Evolutionary conservation across 805 yeast species (phyloP).

Genomic region (Hanseniaspora lachancei): DNA sequence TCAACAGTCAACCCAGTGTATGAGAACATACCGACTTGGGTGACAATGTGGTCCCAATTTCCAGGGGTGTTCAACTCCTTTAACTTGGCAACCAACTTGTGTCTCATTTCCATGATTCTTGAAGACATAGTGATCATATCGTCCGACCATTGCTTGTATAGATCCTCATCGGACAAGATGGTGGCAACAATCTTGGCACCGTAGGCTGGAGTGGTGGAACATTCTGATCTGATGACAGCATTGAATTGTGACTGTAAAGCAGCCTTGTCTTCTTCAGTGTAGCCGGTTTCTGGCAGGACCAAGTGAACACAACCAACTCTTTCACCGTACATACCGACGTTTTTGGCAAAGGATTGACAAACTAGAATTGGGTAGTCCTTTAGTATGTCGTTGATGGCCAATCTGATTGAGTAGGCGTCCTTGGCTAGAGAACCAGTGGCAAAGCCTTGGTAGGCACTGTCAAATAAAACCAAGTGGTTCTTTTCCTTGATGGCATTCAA

Average conservation of each 20-base stretch:
- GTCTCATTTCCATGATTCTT: slow-evolving; percentile 71
- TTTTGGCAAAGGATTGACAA: slow-evolving; percentile 94
- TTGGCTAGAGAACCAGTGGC: slow-evolving; percentile 74
- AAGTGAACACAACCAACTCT: slow-evolving; percentile 89
- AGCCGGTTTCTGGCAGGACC: slow-evolving; percentile 34
- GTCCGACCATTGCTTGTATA: slow-evolving; percentile 65
- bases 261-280: slow-evolving; percentile 21
- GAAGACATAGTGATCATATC: slow-evolving; percentile 80
- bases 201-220: slow-evolving; percentile 89
- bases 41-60: slow-evolving; percentile 78
- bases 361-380: slow-evolving; percentile 50
- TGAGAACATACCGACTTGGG: slow-evolving; percentile 94
- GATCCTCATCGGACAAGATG: slow-evolving; percentile 52
- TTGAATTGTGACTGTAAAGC: slow-evolving; percentile 68
- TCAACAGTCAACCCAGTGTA: slow-evolving; percentile 73
- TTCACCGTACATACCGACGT: slow-evolving; percentile 95
- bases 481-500: slow-evolving; percentile 46
- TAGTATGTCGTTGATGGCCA: slow-evolving; percentile 38
- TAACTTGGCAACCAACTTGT: slow-evolving; percentile 46
- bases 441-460: slow-evolving; percentile 94
- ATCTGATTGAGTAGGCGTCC: slow-evolving; percentile 67
- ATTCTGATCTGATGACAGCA: slow-evolving; percentile 64
- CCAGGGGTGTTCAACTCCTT: slow-evolving; percentile 67
- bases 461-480: slow-evolving; percentile 71
- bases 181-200: slow-evolving; percentile 84